A percentile compares a stretch with the other conserved stretches of the same genome.
These are phyloP conservation scores for Thamnidium elegans DNA, from an alignment of 192 early-diverging fungal species.

Conservation along the genomic window DNA sequence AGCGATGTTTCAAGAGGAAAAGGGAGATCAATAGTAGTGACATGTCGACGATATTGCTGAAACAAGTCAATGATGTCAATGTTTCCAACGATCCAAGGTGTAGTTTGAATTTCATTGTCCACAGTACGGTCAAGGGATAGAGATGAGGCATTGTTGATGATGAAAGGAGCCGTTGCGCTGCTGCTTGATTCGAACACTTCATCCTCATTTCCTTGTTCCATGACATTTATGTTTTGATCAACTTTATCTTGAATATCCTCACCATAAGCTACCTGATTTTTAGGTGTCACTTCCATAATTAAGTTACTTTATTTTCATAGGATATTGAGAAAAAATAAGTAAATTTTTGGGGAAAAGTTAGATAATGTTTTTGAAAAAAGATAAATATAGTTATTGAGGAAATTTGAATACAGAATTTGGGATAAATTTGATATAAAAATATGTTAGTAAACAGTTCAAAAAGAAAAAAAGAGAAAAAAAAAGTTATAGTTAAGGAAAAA, in stretches of 20 bases:
- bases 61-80: constrained; percentile 12
- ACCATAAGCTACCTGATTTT: too few species aligned
- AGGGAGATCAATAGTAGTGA: background rate
- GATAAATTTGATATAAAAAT: too few species aligned
- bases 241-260: constrained; percentile 8
- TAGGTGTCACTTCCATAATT: background rate
- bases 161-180: constrained; percentile 15
- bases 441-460: too few species aligned
- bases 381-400: too few species aligned
- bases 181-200: constrained; percentile 15
- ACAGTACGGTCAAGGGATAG: constrained; percentile 12
- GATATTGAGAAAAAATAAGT: too few species aligned
- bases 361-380: too few species aligned
- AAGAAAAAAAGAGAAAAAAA: too few species aligned
- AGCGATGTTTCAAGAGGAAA: constrained; percentile 14
- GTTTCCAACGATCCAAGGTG: constrained; percentile 12
- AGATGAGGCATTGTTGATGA: constrained; percentile 8
- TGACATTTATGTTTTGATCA: constrained; percentile 7
- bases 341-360: too few species aligned
- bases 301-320: too few species aligned
- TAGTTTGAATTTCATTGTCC: constrained; percentile 7
- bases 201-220: constrained; percentile 5
- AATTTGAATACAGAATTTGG: too few species aligned
- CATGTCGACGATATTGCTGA: constrained; percentile 5
- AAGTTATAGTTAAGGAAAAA: too few species aligned